A percentile compares a stretch with the other conserved stretches of the same genome.
Evolutionary conservation across 208 protist species (phyloP).

Genomic region (Leishmania tarentolae): DNA sequence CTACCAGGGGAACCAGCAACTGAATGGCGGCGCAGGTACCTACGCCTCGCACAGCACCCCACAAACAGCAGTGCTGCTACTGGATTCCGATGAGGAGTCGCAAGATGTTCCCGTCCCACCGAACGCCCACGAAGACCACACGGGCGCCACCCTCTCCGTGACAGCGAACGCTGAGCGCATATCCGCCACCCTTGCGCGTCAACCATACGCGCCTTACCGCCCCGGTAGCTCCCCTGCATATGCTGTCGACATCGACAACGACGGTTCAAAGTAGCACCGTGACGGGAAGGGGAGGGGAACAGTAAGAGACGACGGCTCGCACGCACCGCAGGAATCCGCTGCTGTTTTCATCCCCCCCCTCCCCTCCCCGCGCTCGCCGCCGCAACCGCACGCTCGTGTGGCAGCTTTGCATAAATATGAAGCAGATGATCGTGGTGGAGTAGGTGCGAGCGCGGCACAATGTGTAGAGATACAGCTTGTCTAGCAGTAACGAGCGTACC

Average conservation of each 20-base stretch:
- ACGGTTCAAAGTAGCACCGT: constrained; percentile 7
- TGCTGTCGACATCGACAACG: constrained; percentile 39
- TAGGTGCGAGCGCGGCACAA: background rate
- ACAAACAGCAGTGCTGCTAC: constrained; percentile 26
- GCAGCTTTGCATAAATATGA: background rate
- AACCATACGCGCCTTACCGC: constrained; percentile 34
- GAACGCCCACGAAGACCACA: background rate
- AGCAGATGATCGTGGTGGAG: background rate
- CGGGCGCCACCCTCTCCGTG: background rate
- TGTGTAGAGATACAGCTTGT: background rate
- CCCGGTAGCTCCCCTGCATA: constrained; percentile 30
- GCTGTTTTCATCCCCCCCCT: background rate
- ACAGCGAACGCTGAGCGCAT: constrained; percentile 9
- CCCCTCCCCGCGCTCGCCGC: too few relatives aligned
- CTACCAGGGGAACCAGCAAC: background rate
- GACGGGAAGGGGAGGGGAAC: background rate
- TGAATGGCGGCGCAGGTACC: background rate
- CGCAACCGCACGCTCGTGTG: background rate
- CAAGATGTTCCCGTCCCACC: background rate
- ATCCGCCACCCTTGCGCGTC: constrained; percentile 7
- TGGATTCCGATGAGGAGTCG: constrained; percentile 28
- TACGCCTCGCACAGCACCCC: constrained; percentile 4
- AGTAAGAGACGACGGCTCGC: background rate
- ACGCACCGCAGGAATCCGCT: background rate
- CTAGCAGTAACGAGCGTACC: background rate